A percentile compares a stretch with the other conserved stretches of the same genome.
Evolutionary conservation across 305 asterid species (phyloP).

Genomic region (Fraxinus ornus): DNA sequence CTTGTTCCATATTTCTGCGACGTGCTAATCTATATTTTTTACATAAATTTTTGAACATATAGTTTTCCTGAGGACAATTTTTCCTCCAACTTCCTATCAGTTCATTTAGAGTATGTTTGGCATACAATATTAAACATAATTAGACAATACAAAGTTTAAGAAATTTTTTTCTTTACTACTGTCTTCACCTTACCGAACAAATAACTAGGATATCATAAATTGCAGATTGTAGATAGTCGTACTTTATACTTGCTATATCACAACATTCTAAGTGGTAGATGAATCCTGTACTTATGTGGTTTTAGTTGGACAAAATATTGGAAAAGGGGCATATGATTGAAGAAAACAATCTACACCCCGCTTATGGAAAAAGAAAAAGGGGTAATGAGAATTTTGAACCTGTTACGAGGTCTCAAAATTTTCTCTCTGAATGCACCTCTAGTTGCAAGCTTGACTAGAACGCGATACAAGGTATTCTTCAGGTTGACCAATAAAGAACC

Average conservation of each 20-base stretch:
- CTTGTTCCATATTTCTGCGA: not conserved
- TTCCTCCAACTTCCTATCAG: not conserved
- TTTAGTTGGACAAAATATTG: not conserved
- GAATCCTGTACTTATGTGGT: not conserved
- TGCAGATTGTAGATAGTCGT: not conserved
- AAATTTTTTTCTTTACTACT: not conserved
- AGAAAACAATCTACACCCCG: not conserved
- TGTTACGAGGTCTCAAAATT: not conserved
- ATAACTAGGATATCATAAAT: not conserved
- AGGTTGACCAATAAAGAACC: not conserved
- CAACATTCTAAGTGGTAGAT: not conserved
- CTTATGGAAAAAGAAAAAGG: not conserved
- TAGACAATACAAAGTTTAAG: not conserved
- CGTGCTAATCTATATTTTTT: not conserved
- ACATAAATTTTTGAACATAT: not conserved
- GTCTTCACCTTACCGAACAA: not conserved
- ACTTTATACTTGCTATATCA: not conserved
- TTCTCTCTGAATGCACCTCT: not conserved
- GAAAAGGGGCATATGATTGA: not conserved
- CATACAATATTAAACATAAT: not conserved
- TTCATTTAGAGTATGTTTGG: not conserved
- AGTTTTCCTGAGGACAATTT: not conserved
- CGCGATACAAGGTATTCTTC: not conserved
- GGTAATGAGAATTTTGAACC: not conserved
- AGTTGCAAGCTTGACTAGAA: not conserved